These are phyloP conservation scores for Trametes cingulata DNA, from an alignment of 768 basidiomycete genomes.

Conservation along the genomic window DNA sequence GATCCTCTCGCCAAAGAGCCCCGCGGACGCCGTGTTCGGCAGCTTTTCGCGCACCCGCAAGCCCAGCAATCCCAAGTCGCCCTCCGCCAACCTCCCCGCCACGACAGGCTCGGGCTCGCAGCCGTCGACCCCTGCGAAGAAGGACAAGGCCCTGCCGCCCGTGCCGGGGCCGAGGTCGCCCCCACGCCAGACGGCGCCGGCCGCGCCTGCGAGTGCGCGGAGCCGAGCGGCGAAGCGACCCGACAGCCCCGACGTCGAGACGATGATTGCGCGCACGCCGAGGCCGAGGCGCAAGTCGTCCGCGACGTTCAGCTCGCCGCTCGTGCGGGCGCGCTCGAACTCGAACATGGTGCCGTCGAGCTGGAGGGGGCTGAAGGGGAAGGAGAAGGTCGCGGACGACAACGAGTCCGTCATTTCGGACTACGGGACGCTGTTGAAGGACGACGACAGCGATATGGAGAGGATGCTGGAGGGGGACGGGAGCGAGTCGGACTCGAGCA, in stretches of 20 bases:
- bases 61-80: conserved; percentile 20
- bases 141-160: conserved; percentile 3
- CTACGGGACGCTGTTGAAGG: conserved; percentile 21
- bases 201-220: not conserved
- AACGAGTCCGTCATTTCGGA: conserved; percentile 16
- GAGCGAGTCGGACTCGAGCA: conserved; percentile 38
- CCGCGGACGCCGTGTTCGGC: conserved; percentile 26
- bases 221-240: conserved; percentile 16
- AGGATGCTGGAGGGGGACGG: conserved; percentile 26
- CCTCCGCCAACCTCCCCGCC: conserved; percentile 1
- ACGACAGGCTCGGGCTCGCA: conserved; percentile 3
- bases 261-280: conserved; percentile 35
- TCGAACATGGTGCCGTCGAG: conserved; percentile 19
- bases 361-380: conserved; percentile 10
- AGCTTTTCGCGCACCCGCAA: conserved; percentile 22
- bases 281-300: conserved; percentile 30
- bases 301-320: conserved; percentile 23
- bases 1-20: conserved; percentile 20
- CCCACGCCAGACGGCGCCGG: not conserved
- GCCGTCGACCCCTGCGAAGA: conserved; percentile 4
- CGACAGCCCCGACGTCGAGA: conserved; percentile 36
- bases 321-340: conserved; percentile 19
- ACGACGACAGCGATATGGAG: conserved; percentile 19
- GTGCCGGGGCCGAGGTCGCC: not conserved
- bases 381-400: conserved; percentile 3